Percentiles rank a stretch among this genome's conserved stretches.
These are phyloP conservation scores for Graphilbum fragrans DNA, from an alignment of 2,329 filamentous ascomycete species.

Conservation along the genomic window DNA sequence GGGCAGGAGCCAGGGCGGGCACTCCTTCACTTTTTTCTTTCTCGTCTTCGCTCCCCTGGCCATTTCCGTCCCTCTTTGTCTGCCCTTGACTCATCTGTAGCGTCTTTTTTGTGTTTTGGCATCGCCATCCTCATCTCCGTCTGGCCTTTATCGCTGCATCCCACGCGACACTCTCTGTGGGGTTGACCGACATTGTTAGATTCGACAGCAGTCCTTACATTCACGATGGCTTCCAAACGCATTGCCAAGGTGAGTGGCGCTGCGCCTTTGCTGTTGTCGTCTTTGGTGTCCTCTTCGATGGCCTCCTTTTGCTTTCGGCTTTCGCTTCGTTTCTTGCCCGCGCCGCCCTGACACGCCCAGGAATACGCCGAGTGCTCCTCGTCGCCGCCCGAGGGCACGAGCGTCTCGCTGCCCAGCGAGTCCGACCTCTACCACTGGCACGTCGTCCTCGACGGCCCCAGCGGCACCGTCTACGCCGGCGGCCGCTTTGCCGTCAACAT, in stretches of 20 bases:
- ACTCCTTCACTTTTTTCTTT: too few species aligned
- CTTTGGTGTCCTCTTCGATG: background rate
- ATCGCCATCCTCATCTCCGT: too few species aligned
- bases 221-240: constrained; percentile 24
- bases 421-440: constrained; percentile 40
- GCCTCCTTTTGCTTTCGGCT: background rate
- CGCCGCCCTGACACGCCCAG: constrained; percentile 20
- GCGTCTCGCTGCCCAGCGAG: constrained; percentile 31
- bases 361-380: constrained; percentile 39
- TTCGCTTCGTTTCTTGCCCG: background rate
- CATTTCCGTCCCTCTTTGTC: too few species aligned
- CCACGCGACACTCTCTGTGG: too few species aligned
- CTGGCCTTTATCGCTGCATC: too few species aligned
- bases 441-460: constrained; percentile 32
- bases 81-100: too few species aligned
- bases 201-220: too few species aligned
- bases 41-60: too few species aligned
- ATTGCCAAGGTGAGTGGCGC: constrained; percentile 8
- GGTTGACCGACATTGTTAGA: too few species aligned
- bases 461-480: constrained; percentile 38
- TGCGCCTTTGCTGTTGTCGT: background rate
- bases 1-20: too few species aligned
- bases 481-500: constrained; percentile 66
- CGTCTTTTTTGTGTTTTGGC: too few species aligned
- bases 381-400: constrained; percentile 33